Base-by-base conservation (phyloP, 1,284 basidiomycete species). In the Lentinula novae-zelandiae region DNA sequence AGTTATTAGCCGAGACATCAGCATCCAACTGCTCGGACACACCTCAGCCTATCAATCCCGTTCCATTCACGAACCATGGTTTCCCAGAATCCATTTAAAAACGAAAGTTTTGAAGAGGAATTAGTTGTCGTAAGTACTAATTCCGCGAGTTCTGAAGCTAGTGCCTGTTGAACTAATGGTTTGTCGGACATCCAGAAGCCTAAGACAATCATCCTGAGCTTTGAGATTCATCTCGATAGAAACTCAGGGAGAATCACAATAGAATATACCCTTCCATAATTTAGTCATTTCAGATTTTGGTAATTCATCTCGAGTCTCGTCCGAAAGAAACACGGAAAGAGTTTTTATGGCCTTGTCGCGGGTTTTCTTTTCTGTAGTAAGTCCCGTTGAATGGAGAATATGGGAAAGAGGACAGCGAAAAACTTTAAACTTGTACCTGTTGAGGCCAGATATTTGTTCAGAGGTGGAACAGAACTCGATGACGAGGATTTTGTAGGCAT, bases 141-240 rank as follows among this genome's bases (percentile, higher is more conserved):
- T 62, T 93, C 86, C 9, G 96, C 88, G 27, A 99, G 77, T 68
- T 96, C 93, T 8, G 81, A 78, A 0, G 96, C 95, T 6, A 99
- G 83, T 3, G 87, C 87, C 73, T 99, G 97, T 72, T 99, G 96
- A 4, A 99, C 90, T 2, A 96, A 81, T 5, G 96, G 96, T 73
- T 99, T 99, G 77, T 99, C 96, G 2, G 95, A 98, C 95, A 98
- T 98, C 96, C 96, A 99, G 75, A 96, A 98, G 70, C 95, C 94
- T 96, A 61, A 0, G 4, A 53, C 10, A 53, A 48, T 46, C 12
- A 51, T 38, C 56, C 38, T 61, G 34, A 57, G 54, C 36, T 60
- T 42, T 42, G 39, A 20, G 54, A 49, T 31, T 27, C 27, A 27
- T 27, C 27, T 27, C 3, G 27, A 27, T 27, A 27, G 22, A 46